Base-by-base conservation (phyloP, 768 basidiomycete species). In the Neoboletus brunneissimus region DNA sequence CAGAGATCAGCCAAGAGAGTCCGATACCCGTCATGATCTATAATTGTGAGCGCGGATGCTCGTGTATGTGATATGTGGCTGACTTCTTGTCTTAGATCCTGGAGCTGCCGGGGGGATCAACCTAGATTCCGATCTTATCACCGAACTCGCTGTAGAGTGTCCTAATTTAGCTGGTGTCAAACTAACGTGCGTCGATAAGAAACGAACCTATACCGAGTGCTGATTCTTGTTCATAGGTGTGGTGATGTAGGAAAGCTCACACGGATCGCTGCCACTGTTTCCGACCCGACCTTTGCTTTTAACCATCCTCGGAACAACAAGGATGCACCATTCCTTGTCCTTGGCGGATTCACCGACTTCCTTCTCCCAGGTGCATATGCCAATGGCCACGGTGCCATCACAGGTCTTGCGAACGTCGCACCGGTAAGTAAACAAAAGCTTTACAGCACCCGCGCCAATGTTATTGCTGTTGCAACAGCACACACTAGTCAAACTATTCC, bases 191-290 rank as follows among this genome's bases (percentile, higher is more conserved):
- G 88, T 80, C 46, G 23, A 51, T 32, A 15, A 34, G 8, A 48
- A 44, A 16, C 5, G 16, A 16, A 29, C 45, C 42, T 10, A 23
- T 34, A 27, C 47, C 68, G 16, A 62, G 8, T 8, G 38, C 38
- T 40, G n/a, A 23, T 58, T 16, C n/a, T 50, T 55, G 48, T 23
- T 57, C 18, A 57, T 62, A 92, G 90, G 42, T 96, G 94, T 65
- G 93, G 90, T 29, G 91, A 89, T 65, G 91, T 97, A 59, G 94
- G 94, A 48, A 95, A 95, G 73, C 79, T 95, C 63, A 90, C 91
- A 29, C 82, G 94, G 63, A 88, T 95, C 60, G 85, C 87, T 48
- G 86, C 86, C 43, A 75, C 79, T 11, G 82, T 90, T 8, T 81
- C 88, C 15, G 74, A 75, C 34, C 69, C 81, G 8, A 69, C 75